These are phyloP conservation scores for Fusarium mangiferae DNA, from an alignment of 2,329 filamentous ascomycete genomes.

Conservation along the genomic window DNA sequence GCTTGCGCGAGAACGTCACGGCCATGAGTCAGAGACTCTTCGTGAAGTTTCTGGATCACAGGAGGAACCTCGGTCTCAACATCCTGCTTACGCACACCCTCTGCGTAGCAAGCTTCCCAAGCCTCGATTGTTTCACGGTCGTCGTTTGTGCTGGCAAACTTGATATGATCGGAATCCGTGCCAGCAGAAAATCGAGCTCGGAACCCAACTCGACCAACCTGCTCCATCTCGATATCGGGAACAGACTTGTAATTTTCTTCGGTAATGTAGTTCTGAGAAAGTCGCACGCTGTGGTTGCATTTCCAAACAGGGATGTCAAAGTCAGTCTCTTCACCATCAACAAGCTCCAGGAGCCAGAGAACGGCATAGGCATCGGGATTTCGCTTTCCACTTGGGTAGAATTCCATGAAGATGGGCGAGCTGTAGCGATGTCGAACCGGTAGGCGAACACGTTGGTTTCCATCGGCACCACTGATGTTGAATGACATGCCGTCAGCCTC, in stretches of 20 bases:
- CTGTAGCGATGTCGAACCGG: constrained; percentile 92
- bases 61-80: constrained; percentile 80
- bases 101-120: constrained; percentile 90
- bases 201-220: constrained; percentile 86
- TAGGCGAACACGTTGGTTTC: constrained; percentile 68
- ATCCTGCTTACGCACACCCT: constrained; percentile 80
- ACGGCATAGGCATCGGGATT: constrained; percentile 79
- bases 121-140: constrained; percentile 92
- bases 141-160: constrained; percentile 87
- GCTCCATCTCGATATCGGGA: constrained; percentile 79
- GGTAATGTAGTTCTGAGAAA: constrained; percentile 94
- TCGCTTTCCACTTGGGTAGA: constrained; percentile 76
- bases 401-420: constrained; percentile 89
- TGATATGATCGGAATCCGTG: constrained; percentile 85
- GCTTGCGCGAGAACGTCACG: constrained; percentile 83
- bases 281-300: constrained; percentile 76
- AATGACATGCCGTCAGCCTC: constrained; percentile 65
- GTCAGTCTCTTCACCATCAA: constrained; percentile 79
- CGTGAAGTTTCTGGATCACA: constrained; percentile 79
- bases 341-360: constrained; percentile 86
- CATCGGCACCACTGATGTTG: constrained; percentile 58
- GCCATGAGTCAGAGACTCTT: constrained; percentile 80
- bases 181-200: constrained; percentile 86
- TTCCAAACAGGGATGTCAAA: constrained; percentile 93
- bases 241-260: constrained; percentile 76